Evolutionary conservation across 108 stramenopile species (phyloP), one percentile per base, ranked within the genome.

Genomic region (Stephanodiscus triporus): DNA sequence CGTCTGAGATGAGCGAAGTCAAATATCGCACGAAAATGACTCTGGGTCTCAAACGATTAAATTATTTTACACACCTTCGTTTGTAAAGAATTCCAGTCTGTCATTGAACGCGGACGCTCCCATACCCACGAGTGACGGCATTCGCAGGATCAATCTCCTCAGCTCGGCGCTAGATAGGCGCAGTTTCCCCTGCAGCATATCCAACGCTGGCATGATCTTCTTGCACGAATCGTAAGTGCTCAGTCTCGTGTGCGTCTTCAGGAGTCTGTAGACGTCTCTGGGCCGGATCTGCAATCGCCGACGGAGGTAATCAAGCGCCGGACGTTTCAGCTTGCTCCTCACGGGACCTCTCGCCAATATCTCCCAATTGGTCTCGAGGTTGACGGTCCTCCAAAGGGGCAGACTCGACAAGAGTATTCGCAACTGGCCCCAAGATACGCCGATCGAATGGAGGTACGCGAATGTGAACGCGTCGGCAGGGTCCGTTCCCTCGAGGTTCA

Each of bases 91-190:
- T 6, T 81, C 53, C 4, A 83, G 17, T 27, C 72, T 69, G 37
- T 63, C 55, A 40, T 80, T 68, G 27, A 85, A 58, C n/a, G 63
- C 62, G n/a, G 51, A 37, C 4, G 19, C 61, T 9, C 81, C 66
- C 67, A 85, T 72, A 19, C 87, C 87, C 11, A 85, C 50, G 11
- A 85, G 29, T 9, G 87, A 84, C 9, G 87, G 87, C 85, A 73
- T 74, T 19, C 82, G 50, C 38, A 81, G 16, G 26, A 84, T 29
- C 23, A 88, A 45, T 23, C 72, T 49, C 36, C 54, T 72, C 23
- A 84, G 36, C 30, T 83, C 80, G 19, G 43, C 11, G 30, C 78
- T 77, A 2, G 83, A 70, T 13, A 88, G 55, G 23, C 36, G 32
- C 36, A 88, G 48, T n/a, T 23, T 48, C 6, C 65, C 58, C 45